phyloP scores from a whole-genome alignment of 208 protist species.

The Trypanosoma melophagium region DNA sequence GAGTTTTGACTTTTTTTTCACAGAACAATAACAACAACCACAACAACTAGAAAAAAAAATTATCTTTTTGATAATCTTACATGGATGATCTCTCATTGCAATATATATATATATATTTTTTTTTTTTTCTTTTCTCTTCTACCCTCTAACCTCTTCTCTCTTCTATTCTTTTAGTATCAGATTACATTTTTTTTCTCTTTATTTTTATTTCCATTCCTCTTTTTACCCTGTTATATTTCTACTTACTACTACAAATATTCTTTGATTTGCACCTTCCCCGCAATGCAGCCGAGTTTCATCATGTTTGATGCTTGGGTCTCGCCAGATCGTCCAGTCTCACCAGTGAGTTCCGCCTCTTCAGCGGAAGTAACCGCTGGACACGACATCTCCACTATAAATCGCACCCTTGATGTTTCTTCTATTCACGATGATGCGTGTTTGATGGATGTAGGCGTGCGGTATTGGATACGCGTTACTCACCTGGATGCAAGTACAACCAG shows the following conservation, averaged over 20 bases:
- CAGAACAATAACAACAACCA: no score
- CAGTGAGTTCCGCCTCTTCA: conserved; percentile 53
- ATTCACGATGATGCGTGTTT: conserved; percentile 17
- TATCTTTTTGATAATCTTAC: no score
- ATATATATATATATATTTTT: conserved; percentile 14
- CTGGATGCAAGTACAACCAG: conserved; percentile 57
- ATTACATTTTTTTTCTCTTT: neutral
- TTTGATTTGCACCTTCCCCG: no score
- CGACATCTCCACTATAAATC: conserved; percentile 59
- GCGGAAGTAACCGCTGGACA: conserved; percentile 70
- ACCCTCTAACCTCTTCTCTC: neutral
- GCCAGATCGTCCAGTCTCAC: conserved; percentile 26
- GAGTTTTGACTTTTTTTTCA: neutral
- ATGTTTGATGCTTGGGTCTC: conserved; percentile 7
- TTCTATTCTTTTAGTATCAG: neutral
- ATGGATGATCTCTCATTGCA: neutral
- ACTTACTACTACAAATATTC: no score
- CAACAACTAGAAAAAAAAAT: no score
- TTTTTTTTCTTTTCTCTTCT: conserved; percentile 18
- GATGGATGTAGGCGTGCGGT: conserved; percentile 31
- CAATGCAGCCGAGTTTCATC: no score
- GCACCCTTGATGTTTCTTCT: conserved; percentile 31
- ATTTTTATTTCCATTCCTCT: neutral
- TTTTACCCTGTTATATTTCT: neutral
- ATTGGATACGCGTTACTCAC: conserved; percentile 68